Evolutionary conservation across 805 yeast genomes (phyloP), one percentile per base, ranked within the genome.

Genomic region (Nakazawaea wyomingensis): DNA sequence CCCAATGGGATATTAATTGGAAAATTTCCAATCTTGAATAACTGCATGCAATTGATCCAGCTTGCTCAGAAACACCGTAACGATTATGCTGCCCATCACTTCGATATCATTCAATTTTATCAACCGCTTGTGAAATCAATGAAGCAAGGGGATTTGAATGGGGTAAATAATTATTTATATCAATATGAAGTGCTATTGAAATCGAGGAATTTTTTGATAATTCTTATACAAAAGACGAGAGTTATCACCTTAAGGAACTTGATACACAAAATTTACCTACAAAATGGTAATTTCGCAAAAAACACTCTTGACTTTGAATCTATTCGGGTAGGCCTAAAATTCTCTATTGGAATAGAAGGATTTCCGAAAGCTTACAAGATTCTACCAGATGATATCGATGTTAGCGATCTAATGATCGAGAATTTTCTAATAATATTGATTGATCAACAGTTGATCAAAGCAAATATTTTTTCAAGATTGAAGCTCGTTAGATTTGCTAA

Each of bases 1-100:
- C 86, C 86, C 0, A 61, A 72, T 6, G 67, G 77, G 4, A 56
- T 80, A 9, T 51, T 76, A 1, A 65, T 78, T 19, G 85, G 85
- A 0, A 76, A 68, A 41, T 49, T 61, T 1, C 78, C 80, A 1
- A 67, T 68, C 41, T 56, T 69, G 20, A 39, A 34, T 1, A 37
- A 59, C 10, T 39, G 66, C 2, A 41, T 30, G 17, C 35, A 19
- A 7, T 28, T 43, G 30, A 28, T 43, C 18, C 34, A 34, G 33
- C 7, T 13, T 4, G 6, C 32, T 4, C 34, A 32, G 17, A 40
- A 17, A 33, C 17, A 14, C 16, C 13, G 17, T 20, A 34, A 22
- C 7, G 31, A 40, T 13, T 33, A 4, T 20, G 43, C 49, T 35
- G 58, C 62, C 30, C 13, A 51, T 41, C 31, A 35, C 21, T 36